Base-by-base conservation (phyloP, 129 eudicot species). In the Chrysanthemum seticuspe region DNA sequence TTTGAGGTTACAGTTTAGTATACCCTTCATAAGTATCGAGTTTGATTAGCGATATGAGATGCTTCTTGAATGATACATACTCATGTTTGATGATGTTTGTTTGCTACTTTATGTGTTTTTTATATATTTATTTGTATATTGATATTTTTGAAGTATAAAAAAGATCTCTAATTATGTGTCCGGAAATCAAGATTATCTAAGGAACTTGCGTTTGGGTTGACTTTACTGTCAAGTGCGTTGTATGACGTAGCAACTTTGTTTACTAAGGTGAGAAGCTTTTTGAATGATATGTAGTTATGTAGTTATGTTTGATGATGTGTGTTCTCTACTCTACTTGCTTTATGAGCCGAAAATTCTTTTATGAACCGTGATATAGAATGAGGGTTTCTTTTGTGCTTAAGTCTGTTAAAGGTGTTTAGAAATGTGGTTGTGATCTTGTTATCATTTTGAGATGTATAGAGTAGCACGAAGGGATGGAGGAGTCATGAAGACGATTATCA, bases 401-500 rank as follows among this genome's bases (percentile, higher is more conserved):
- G 67, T 62, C 13, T 62, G 67, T 62, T 62, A 62, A 62, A 29
- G 4, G 18, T 62, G 44, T 6, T 2, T 34, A 56, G 18, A 29
- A 31, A 27, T 55, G 40, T 67, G 74, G 60, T 57, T 5, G 67
- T 57, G 44, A 67, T 67, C 47, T 67, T 58, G 14, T 49, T 40
- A 18, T 49, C 3, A 61, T 59, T 49, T 61, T 68, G 69, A 44
- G 53, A 65, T 40, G 53, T 40, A n/a, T 65, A 92, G 98, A 92
- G 85, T 58, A 89, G 88, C 70, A 81, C 81, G 85, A 87, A 80
- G 68, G 85, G 81, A 65, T 80, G 86, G 90, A 81, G 82, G 72
- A 40, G 58, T 71, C 75, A 56, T 56, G 75, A 36, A 12, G 85
- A 78, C 0, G 83, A 83, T 63, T 78, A 80, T 60, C 87, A 74